Conservation (phyloP, 148 eudicot species). For the Rhododendron mucronatum region DNA sequence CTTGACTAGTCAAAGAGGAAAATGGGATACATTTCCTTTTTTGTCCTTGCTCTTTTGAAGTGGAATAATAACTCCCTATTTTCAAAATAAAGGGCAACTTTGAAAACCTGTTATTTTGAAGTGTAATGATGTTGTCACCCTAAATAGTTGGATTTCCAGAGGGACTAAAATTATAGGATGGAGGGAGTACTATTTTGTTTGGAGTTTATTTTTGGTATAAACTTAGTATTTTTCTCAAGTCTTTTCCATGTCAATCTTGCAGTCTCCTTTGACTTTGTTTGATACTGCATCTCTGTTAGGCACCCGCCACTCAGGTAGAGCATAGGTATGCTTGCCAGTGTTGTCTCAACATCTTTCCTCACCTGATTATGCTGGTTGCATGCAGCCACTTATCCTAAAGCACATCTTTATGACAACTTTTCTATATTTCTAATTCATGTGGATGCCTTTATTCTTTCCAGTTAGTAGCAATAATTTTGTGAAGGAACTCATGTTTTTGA, state of each 20-base stretch:
- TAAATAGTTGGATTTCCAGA: neutral
- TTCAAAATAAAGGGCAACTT: neutral
- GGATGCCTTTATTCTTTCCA: neutral
- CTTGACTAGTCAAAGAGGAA: neutral
- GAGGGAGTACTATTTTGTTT: neutral
- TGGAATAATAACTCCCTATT: neutral
- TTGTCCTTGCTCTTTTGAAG: neutral
- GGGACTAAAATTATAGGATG: neutral
- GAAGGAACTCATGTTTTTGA: neutral
- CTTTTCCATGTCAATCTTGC: neutral
- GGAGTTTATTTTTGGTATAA: neutral
- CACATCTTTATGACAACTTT: neutral
- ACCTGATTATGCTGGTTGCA: neutral
- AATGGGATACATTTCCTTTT: neutral
- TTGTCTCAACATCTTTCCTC: neutral
- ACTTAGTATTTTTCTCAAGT: neutral
- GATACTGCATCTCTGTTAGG: neutral
- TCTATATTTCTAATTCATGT: neutral
- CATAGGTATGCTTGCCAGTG: neutral
- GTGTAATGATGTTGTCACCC: neutral
- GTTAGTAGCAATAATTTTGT: neutral
- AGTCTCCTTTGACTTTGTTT: neutral
- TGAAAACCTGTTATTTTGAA: neutral
- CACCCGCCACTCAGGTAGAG: neutral
- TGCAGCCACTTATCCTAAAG: neutral